phyloP scores from a whole-genome alignment of 495 filamentous ascomycete species.

The Articulospora tetracladia region DNA sequence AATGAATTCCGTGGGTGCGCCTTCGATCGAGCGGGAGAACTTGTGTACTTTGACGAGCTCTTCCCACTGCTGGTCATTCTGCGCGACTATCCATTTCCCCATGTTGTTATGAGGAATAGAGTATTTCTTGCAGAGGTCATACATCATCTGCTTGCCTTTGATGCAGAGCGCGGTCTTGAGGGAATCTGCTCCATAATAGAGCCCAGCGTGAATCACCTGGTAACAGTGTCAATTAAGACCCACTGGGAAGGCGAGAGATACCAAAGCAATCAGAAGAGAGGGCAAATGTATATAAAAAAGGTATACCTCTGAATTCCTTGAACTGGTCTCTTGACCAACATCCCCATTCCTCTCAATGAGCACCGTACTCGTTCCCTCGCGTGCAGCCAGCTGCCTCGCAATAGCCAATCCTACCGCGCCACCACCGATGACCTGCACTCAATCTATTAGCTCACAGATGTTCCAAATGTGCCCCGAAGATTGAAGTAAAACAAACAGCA shows the following conservation, averaged over 20 bases:
- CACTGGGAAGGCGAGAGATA: neutral
- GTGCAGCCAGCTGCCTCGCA: conserved; percentile 66
- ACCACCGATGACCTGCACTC: conserved; percentile 71
- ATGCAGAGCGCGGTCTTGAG: conserved; percentile 87
- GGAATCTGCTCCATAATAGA: conserved; percentile 77
- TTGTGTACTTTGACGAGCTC: conserved; percentile 62
- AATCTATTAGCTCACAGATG: neutral
- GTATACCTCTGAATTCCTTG: conserved; percentile 92
- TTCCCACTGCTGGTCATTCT: conserved; percentile 64
- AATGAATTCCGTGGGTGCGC: conserved; percentile 73
- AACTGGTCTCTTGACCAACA: conserved; percentile 87
- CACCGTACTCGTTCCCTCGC: conserved; percentile 57
- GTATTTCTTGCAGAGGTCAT: conserved; percentile 66
- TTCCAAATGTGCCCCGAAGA: neutral
- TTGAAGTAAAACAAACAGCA: conserved; percentile 43
- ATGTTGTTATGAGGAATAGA: conserved; percentile 66
- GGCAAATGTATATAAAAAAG: neutral
- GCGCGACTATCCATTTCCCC: conserved; percentile 95
- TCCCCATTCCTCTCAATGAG: conserved; percentile 76
- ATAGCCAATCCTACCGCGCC: conserved; percentile 92
- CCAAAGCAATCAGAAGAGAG: neutral
- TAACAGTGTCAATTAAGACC: neutral
- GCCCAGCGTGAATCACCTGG: conserved; percentile 89
- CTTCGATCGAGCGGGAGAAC: conserved; percentile 56
- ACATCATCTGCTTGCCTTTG: conserved; percentile 68